Evolutionary conservation across 768 basidiomycete genomes (phyloP), one percentile per base, ranked within the genome.

Genomic region (Galerina marginata): DNA sequence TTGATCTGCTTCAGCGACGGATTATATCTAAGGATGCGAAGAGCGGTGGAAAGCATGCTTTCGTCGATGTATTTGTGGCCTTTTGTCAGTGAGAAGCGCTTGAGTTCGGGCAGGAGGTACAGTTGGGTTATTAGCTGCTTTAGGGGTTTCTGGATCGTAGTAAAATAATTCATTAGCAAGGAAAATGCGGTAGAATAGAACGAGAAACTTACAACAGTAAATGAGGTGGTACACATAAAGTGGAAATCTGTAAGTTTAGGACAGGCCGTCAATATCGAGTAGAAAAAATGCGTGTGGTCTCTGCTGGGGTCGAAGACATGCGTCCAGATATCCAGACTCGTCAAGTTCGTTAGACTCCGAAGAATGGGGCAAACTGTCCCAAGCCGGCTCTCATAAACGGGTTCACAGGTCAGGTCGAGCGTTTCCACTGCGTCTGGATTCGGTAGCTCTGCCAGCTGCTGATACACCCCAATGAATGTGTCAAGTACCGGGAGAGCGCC

Each of bases 161-260:
- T 9, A 20, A 15, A n/a, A 44, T 11, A 64, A 45, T 33, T 7
- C 23, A 54, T 20, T 25, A 54, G 16, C 49, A 6, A 6, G 40
- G 16, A 14, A 14, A 9, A 56, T 16, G 15, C 44, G 52, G 47
- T 5, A 46, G 44, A 45, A 3, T 9, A 54, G 10, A 50, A 48
- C 47, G 36, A n/a, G 47, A 3, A 9, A 74, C 77, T 46, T 56
- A 79, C 80, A 53, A 68, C 69, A 9, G 77, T 75, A 66, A 82
- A 81, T 9, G 75, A 65, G 2, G 80, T 82, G 4, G 82, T 83
- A 61, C 81, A 82, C 81, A 83, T 82, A 51, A 81, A 81, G 66
- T 83, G 81, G 29, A 83, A 72, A 60, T 83, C 81, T 20, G 77
- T 79, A 39, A 83, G 67, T 36, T 71, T 74, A 0, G 76, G 75